Base-by-base conservation (phyloP, 345 rosid genomes). In the Erodium maritimum region DNA sequence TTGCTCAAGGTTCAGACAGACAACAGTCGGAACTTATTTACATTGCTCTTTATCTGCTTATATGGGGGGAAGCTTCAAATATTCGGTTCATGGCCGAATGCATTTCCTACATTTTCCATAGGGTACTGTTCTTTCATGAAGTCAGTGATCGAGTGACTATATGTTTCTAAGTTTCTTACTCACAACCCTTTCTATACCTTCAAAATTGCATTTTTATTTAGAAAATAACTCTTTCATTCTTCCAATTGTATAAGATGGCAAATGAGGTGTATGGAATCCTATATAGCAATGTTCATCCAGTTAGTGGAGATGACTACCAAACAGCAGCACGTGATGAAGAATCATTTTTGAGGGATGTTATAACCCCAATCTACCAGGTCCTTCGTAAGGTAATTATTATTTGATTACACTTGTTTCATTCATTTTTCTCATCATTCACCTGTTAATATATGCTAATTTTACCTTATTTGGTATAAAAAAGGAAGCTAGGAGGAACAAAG, bases 1-100 rank as follows among this genome's bases (percentile, higher is more conserved):
- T 73, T 65, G 87, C 80, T 13, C 20, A 52, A 58, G 54, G 61
- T 67, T 64, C 61, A 59, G 61, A 87, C 57, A 58, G 58, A 66
- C 86, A 82, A 70, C 96, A 77, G 59, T 50, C 80, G 55, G 71
- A 80, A 72, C 97, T 93, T 69, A 59, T 93, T 64, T 93, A 90
- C 67, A 80, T 87, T 57, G 80, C 83, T 3, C 88, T 93, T 52
- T 93, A 83, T 73, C 90, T 89, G 73, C 97, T 93, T 62, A 85
- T 93, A 66, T 93, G 99, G 99, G 99, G 99, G 19, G 99, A 93
- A 81, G 97, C 99, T 75, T 93, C 99, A 70, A 93, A 93, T 74
- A 74, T 90, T 57, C 86, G 99, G 19, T 93, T 93, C 78, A 90
- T 93, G 99, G 96, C 99, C 20, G 99, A 93, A 74, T 93, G 99